These are phyloP conservation scores for Lipomyces anomalus DNA, from an alignment of 805 yeast species.

Conservation along the genomic window DNA sequence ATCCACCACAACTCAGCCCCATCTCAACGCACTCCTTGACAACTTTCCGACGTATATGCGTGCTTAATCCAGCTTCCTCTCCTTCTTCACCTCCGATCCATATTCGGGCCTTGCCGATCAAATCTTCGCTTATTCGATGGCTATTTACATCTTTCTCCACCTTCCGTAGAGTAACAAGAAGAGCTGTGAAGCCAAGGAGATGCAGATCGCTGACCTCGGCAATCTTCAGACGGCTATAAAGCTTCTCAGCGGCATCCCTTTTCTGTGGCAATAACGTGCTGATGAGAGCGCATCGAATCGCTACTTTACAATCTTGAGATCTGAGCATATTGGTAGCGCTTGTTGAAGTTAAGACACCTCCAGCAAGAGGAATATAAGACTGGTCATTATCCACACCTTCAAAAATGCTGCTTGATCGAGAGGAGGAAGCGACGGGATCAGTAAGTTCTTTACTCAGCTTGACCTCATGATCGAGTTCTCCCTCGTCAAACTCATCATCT, in stretches of 20 bases:
- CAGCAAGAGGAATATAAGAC: no score
- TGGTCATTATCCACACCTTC: conserved; percentile 1
- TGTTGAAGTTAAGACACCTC: conserved; percentile 2
- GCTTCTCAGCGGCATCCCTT: conserved; percentile 20
- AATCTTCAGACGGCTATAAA: conserved; percentile 11
- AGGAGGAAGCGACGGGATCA: conserved; percentile 5
- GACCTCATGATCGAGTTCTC: conserved; percentile 6
- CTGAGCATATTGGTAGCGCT: conserved; percentile 14
- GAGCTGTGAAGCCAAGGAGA: conserved; percentile 32
- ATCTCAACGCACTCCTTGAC: conserved; percentile 32
- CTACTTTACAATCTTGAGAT: conserved; percentile 27
- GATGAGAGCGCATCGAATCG: conserved; percentile 28
- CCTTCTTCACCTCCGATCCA: conserved; percentile 36
- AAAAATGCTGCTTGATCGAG: not conserved
- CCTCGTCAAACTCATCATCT: conserved; percentile 3
- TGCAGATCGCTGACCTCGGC: conserved; percentile 26
- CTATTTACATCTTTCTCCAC: conserved; percentile 16
- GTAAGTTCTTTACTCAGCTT: conserved; percentile 4
- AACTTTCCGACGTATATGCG: conserved; percentile 29
- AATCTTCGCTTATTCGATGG: conserved; percentile 17
- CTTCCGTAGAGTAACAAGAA: conserved; percentile 25
- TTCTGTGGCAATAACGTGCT: conserved; percentile 19
- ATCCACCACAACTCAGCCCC: conserved; percentile 32
- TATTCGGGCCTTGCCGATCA: conserved; percentile 24
- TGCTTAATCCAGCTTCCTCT: conserved; percentile 27